Evolutionary conservation across 371 early-diverging fungal species (phyloP), one percentile per base, ranked within the genome.

Genomic region (Mucor indicus): DNA sequence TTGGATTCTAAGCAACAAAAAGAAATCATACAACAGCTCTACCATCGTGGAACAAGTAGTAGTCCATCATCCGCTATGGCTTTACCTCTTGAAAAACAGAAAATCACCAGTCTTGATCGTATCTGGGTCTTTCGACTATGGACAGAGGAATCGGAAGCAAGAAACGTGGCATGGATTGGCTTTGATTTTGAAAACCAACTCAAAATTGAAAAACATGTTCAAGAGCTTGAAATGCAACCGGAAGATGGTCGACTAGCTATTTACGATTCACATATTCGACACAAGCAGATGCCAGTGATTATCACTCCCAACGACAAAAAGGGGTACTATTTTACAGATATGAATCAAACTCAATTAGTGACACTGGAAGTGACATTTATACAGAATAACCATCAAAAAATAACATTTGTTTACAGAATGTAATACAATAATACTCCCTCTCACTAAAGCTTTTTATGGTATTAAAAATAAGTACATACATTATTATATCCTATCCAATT

Each of bases 171-270:
- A 4, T 69, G 69, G 69, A 59, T 54, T 1, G 57, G 54, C 0
- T 69, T 69, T 54, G 69, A 69, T 41, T 57, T 41, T 25, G 53
- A 42, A 8, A 69, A 69, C 31, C 69, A 69, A 39, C 27, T 42
- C 17, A 17, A 31, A 13, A 49, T 69, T 12, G 55, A 47, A 20
- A 31, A 53, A 0, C 39, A 55, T 15, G 30, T 48, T 9, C 22
- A 29, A 22, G 24, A 49, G 5, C 21, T 40, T 5, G 23, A 20
- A n/a, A 33, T 5, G 1, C 23, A 30, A 12, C 41, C 55, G 11
- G 55, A 62, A 11, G 61, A 57, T 22, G 53, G 31, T 11, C 50
- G 58, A 7, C 31, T 69, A 16, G 60, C 56, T 4, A 30, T 69
- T 1, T 56, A 56, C 36, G 69, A 69, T 55, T 62, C 64, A 0